Conservation (phyloP, 345 rosid genomes). For the Arabidopsis suecica region DNA sequence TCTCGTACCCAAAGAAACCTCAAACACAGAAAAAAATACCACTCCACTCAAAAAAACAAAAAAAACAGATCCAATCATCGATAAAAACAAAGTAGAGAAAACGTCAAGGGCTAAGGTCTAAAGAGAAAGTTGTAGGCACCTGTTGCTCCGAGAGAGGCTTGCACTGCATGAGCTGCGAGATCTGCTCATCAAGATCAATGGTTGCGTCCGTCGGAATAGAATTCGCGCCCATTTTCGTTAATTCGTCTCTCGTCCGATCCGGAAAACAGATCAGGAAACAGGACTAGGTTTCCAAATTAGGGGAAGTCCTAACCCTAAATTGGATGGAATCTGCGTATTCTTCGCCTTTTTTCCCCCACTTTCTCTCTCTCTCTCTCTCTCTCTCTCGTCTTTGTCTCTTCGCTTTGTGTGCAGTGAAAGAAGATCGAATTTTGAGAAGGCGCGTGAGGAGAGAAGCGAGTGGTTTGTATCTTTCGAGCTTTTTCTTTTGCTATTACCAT, state of each 20-base stretch:
- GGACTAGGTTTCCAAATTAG: conserved; percentile 52
- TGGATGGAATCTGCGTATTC: conserved; percentile 47
- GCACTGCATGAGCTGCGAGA: conserved; percentile 90
- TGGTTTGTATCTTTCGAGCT: conserved; percentile 39
- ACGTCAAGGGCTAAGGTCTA: conserved; percentile 1
- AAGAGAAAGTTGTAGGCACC: conserved; percentile 47
- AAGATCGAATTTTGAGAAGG: conserved; percentile 38
- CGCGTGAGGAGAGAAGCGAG: conserved; percentile 50
- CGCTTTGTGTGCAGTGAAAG: conserved; percentile 40
- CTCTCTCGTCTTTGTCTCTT: conserved; percentile 28
- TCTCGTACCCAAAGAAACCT: conserved; percentile 1
- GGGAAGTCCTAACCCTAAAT: conserved; percentile 60
- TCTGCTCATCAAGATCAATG: conserved; percentile 79
- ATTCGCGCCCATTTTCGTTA: conserved; percentile 68
- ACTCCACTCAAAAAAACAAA: conserved; percentile 7
- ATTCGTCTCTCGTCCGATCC: conserved; percentile 21
- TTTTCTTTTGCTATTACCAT: neutral
- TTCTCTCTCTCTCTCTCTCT: conserved; percentile 19
- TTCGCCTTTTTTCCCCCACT: conserved; percentile 16
- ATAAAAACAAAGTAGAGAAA: conserved; percentile 12
- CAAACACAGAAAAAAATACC: neutral
- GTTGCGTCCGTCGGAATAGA: conserved; percentile 62
- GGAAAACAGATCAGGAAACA: conserved; percentile 42
- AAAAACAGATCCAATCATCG: conserved; percentile 41
- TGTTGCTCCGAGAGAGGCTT: conserved; percentile 85